Conservation (phyloP, 2,329 filamentous ascomycete genomes). For the Aspergillus sp. region DNA sequence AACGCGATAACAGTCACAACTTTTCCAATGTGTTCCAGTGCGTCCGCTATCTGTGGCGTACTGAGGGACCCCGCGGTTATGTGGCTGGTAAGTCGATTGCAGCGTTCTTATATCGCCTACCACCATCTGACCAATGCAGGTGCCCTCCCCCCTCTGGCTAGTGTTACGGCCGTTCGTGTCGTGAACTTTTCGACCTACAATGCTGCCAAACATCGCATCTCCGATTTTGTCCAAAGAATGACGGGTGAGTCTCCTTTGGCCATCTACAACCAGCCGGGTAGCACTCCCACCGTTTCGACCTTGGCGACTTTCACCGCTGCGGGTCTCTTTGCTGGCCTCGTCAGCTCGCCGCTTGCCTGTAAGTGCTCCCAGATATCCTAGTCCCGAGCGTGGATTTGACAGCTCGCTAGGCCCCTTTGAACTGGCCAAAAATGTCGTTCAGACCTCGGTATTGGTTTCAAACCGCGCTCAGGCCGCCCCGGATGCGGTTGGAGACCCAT, state of each 20-base stretch:
- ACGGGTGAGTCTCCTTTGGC: conserved; percentile 42
- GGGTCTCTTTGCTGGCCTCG: conserved; percentile 41
- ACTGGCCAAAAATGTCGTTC: conserved; percentile 48
- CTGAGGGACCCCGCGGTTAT: conserved; percentile 47
- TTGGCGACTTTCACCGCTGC: conserved; percentile 42
- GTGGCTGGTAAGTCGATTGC: conserved; percentile 39
- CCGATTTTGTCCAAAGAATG: conserved; percentile 35
- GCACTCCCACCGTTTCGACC: conserved; percentile 40
- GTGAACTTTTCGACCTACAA: conserved; percentile 48
- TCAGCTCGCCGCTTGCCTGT: conserved; percentile 45
- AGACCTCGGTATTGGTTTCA: conserved; percentile 47
- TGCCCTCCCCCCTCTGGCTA: conserved; percentile 43
- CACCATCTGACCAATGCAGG: conserved; percentile 26
- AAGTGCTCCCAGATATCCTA: conserved; percentile 16
- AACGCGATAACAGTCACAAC: conserved; percentile 35
- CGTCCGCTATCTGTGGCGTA: conserved; percentile 45
- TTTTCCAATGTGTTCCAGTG: conserved; percentile 44
- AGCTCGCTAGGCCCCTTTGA: conserved; percentile 42
- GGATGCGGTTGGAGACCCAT: conserved; percentile 31
- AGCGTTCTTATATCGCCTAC: background rate
- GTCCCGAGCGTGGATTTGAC: background rate
- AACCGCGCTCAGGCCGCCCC: conserved; percentile 38
- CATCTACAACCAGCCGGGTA: conserved; percentile 41
- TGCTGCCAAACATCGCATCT: conserved; percentile 40
- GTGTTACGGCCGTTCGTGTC: conserved; percentile 45